Evolutionary conservation across 768 basidiomycete species (phyloP), one percentile per base, ranked within the genome.

Genomic region (Tulasnella calospora): DNA sequence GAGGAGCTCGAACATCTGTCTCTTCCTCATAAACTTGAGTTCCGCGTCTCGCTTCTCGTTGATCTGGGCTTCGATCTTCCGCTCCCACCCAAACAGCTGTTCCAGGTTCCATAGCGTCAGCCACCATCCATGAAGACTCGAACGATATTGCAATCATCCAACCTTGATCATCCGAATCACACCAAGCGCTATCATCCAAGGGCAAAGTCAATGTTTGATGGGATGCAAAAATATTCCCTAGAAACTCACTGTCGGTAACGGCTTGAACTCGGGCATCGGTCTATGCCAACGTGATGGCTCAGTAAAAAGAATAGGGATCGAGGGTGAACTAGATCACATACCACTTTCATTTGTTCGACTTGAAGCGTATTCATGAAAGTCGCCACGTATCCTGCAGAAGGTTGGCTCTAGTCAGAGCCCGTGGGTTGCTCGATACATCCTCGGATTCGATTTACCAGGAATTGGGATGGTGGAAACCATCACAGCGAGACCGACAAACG

Each of bases 81-180:
- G 87, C 78, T 87, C 86, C 86, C 83, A 85, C 33, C 84, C 92
- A 81, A 93, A 92, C 57, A 92, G 84, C 57, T 72, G 61, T 35
- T 27, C 30, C 27, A 67, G 30, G 30, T 30, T 57, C 30, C 10
- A n/a, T 27, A n/a, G 23, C 13, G 17, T 17, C 44, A 44, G 44
- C 17, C 17, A 44, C 15, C 3, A 12, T 12, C 17, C 44, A 44
- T 15, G 44, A 44, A 44, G 13, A 40, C 12, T 15, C 23, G 21
- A n/a, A 3, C 6, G n/a, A 8, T n/a, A 23, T 51, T 6, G 7
- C 51, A n/a, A 51, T 51, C 70, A 33, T 35, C 70, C 23, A 9
- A 72, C 71, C 83, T 93, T 92, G 82, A 92, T 85, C 89, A 92
- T 91, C 23, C 91, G 87, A 19, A 91, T 83, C 27, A 89, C 88